A percentile compares a stretch with the other conserved stretches of the same genome.
phyloP scores from a whole-genome alignment of 1,139 yeast species.

The Lodderomyces margitis region DNA sequence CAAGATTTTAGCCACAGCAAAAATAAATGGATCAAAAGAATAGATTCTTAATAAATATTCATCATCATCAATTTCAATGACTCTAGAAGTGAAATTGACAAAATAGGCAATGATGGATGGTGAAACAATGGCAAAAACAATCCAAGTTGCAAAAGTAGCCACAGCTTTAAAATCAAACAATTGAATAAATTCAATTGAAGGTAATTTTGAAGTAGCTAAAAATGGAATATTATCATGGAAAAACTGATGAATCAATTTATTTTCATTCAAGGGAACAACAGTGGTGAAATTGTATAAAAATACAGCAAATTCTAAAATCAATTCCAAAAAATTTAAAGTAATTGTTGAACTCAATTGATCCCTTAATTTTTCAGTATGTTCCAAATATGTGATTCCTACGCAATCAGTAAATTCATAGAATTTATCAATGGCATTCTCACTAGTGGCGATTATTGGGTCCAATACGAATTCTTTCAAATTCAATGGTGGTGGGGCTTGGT shows the following conservation, averaged over 20 bases:
- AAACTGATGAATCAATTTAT: conserved; percentile 38
- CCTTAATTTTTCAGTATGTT: conserved; percentile 45
- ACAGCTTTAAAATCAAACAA: conserved; percentile 30
- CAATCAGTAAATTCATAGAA: conserved; percentile 37
- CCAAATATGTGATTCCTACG: conserved; percentile 40
- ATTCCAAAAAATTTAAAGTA: conserved; percentile 43
- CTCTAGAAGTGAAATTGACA: conserved; percentile 52
- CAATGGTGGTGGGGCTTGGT: conserved; percentile 41
- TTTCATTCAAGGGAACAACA: conserved; percentile 38
- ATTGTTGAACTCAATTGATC: conserved; percentile 50
- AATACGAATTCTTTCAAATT: conserved; percentile 36
- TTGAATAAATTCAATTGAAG: conserved; percentile 37
- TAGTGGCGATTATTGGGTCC: conserved; percentile 38
- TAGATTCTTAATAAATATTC: conserved; percentile 35
- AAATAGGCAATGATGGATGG: conserved; percentile 52
- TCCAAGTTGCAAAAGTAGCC: conserved; percentile 42
- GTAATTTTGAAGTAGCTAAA: conserved; percentile 22
- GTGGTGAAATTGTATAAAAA: conserved; percentile 38
- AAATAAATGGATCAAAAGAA: conserved; percentile 56
- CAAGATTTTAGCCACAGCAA: conserved; percentile 50
- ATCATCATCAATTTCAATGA: conserved; percentile 41
- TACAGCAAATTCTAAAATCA: conserved; percentile 36
- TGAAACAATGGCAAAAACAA: conserved; percentile 33
- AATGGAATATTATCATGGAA: conserved; percentile 36
- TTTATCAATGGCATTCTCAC: conserved; percentile 28